These are phyloP conservation scores for Fusarium continuum DNA, from an alignment of 2,329 filamentous ascomycete species.

Conservation along the genomic window DNA sequence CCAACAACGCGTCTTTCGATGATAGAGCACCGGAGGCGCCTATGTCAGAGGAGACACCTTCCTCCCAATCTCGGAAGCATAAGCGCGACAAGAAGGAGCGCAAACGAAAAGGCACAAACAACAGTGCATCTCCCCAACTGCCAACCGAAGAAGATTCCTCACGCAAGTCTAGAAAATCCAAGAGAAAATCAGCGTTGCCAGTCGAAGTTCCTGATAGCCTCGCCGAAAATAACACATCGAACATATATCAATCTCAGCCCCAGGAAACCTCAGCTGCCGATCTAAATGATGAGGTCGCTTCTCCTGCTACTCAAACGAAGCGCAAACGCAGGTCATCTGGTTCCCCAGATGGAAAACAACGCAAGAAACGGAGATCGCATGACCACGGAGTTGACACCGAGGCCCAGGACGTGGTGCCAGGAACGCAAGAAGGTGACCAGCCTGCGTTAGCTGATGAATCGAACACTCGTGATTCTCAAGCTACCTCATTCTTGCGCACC, in stretches of 20 bases:
- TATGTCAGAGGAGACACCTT: conserved; percentile 41
- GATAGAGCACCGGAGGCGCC: conserved; percentile 44
- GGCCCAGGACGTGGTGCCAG: conserved; percentile 34
- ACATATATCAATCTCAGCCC: conserved; percentile 14
- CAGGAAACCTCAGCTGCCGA: conserved; percentile 14
- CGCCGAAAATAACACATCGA: conserved; percentile 8
- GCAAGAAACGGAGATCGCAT: conserved; percentile 47
- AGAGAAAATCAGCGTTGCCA: conserved; percentile 32
- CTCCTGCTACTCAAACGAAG: conserved; percentile 41
- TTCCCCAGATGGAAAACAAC: conserved; percentile 44
- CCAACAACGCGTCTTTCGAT: conserved; percentile 22
- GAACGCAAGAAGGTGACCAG: conserved; percentile 36
- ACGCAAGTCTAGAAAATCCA: conserved; percentile 43
- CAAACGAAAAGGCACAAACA: conserved; percentile 38
- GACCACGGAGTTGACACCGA: conserved; percentile 29
- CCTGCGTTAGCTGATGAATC: conserved; percentile 6
- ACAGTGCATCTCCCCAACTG: conserved; percentile 26
- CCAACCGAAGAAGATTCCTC: conserved; percentile 27
- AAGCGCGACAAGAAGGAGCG: conserved; percentile 48
- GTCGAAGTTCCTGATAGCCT: conserved; percentile 38
- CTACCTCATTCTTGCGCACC: conserved; percentile 24
- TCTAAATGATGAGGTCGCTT: conserved; percentile 28
- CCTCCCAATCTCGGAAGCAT: conserved; percentile 39
- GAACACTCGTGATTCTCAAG: conserved; percentile 5
- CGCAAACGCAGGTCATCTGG: conserved; percentile 49